A percentile compares a stretch with the other conserved stretches of the same genome.
Conservation (phyloP, 306 rosid genomes). For the Elaeagnus macrophylla region DNA sequence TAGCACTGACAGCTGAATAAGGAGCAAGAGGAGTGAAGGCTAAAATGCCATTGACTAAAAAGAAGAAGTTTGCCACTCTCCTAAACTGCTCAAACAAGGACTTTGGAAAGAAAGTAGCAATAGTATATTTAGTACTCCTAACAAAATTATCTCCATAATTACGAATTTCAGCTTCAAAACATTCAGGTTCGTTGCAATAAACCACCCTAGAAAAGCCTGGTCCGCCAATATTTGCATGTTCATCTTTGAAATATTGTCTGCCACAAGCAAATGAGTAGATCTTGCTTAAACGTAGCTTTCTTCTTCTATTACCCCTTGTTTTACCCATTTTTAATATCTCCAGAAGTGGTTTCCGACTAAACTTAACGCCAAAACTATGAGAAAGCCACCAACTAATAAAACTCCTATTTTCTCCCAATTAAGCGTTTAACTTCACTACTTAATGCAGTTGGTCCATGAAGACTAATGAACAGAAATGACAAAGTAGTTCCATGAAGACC, state of each 20-base stretch:
- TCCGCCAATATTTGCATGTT: constrained; percentile 60
- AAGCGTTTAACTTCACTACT: constrained; percentile 4
- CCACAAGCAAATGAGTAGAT: constrained; percentile 65
- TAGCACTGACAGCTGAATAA: constrained; percentile 62
- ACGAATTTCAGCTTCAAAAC: constrained; percentile 34
- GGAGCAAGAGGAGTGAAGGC: constrained; percentile 80
- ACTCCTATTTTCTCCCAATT: not conserved
- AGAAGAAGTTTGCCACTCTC: constrained; percentile 81
- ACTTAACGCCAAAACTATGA: constrained; percentile 14
- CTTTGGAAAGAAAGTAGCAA: constrained; percentile 67
- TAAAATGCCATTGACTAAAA: constrained; percentile 53
- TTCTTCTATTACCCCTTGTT: constrained; percentile 42
- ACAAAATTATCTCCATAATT: constrained; percentile 50
- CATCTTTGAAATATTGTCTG: constrained; percentile 38
- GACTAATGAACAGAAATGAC: not conserved
- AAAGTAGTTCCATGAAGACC: not conserved
- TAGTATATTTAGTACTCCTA: constrained; percentile 60
- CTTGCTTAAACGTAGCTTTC: constrained; percentile 58
- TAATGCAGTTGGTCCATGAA: constrained; percentile 5
- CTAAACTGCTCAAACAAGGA: constrained; percentile 90
- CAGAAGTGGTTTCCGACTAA: not conserved
- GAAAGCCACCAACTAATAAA: constrained; percentile 9
- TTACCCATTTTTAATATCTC: not conserved
- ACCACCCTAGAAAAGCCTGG: constrained; percentile 68
- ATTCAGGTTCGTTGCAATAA: constrained; percentile 51